Conservation (phyloP, 805 yeast species). For the Lipomyces kockii region DNA sequence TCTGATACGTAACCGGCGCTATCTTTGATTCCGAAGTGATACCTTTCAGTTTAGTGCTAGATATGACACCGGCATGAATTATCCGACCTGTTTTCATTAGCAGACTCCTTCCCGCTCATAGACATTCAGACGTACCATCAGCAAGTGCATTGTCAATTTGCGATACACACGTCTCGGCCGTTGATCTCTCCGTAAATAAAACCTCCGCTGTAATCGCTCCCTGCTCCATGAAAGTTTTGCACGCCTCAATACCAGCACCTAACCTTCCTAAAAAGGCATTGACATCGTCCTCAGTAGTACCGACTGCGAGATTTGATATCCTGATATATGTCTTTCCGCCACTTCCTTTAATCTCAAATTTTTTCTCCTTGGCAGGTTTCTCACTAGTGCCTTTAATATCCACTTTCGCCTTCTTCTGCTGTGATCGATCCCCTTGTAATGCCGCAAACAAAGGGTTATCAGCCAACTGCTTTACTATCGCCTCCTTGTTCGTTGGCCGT, state of each 20-base stretch:
- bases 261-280: slow-evolving; percentile 38
- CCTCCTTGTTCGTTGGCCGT: slow-evolving; percentile 2
- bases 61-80: slow-evolving; percentile 14
- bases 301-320: slow-evolving; percentile 42
- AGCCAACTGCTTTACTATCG: slow-evolving; percentile 21
- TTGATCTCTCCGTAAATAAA: slow-evolving; percentile 40
- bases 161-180: slow-evolving; percentile 44
- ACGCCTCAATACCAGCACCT: slow-evolving; percentile 38
- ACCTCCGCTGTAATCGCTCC: slow-evolving; percentile 40
- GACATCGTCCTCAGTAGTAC: slow-evolving; percentile 45
- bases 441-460: slow-evolving; percentile 32
- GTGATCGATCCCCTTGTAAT: slow-evolving; percentile 26
- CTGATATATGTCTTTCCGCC: slow-evolving; percentile 34
- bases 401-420: slow-evolving; percentile 3
- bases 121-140: slow-evolving; percentile 47
- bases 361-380: slow-evolving; percentile 10
- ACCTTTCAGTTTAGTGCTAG: slow-evolving; percentile 7
- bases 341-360: slow-evolving; percentile 28
- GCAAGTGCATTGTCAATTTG: slow-evolving; percentile 53
- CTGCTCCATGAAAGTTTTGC: slow-evolving; percentile 31
- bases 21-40: slow-evolving; percentile 2
- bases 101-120: neutral
- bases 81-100: slow-evolving; percentile 11
- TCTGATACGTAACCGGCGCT: slow-evolving; percentile 20
- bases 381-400: slow-evolving; percentile 1